Evolutionary conservation across 371 early-diverging fungal genomes (phyloP).

Genomic region (Blakeslea trispora): DNA sequence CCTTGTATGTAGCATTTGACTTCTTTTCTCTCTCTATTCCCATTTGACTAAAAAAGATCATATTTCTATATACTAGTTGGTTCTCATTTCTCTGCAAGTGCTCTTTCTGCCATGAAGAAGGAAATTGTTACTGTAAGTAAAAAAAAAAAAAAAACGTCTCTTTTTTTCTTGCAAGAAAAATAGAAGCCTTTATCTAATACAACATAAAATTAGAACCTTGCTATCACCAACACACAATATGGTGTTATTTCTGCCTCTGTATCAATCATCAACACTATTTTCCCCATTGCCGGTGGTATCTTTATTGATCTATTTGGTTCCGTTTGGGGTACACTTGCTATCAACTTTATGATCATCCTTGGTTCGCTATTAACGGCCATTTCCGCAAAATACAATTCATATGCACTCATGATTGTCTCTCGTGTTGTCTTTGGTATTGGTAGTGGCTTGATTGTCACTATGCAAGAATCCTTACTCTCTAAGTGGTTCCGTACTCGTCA

Average conservation of each 20-base stretch:
- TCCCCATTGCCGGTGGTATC: constrained; percentile 68
- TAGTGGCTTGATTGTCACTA: constrained; percentile 67
- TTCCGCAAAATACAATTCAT: constrained; percentile 54
- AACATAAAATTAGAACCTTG: constrained; percentile 23
- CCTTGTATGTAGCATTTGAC: constrained; percentile 18
- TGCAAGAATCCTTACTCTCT: constrained; percentile 71
- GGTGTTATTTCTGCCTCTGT: constrained; percentile 72
- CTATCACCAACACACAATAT: constrained; percentile 68
- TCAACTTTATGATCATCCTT: constrained; percentile 57
- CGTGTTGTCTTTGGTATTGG: constrained; percentile 72
- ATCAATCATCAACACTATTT: constrained; percentile 66
- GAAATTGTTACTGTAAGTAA: constrained; percentile 26
- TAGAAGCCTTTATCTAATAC: constrained; percentile 19
- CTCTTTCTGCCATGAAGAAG: constrained; percentile 45
- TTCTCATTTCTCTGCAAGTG: constrained; percentile 43
- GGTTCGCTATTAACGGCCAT: constrained; percentile 63
- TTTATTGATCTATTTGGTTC: constrained; percentile 72
- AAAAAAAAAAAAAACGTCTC: no score
- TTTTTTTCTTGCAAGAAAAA: no score
- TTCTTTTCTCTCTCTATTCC: not conserved
- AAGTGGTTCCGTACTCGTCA: constrained; percentile 73
- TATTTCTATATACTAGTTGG: constrained; percentile 25
- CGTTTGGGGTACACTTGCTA: constrained; percentile 56
- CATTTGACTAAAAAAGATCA: not conserved
- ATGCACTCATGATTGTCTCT: constrained; percentile 60